Base-by-base conservation (phyloP, 768 basidiomycete species). In the Xerocomus potaroensis region DNA sequence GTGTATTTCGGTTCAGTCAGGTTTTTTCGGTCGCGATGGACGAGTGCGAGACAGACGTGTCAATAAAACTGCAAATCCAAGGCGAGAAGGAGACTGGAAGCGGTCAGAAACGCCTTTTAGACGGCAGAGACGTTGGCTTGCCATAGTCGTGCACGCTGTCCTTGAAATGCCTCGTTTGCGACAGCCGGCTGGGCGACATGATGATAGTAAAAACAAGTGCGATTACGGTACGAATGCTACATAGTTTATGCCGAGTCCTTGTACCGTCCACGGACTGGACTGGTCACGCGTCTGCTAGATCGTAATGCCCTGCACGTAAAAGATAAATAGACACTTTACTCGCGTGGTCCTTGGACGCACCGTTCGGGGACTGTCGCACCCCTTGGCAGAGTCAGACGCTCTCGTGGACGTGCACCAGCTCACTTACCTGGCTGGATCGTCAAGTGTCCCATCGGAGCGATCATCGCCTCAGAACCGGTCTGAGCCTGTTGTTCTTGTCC, bases 41-140 rank as follows among this genome's bases (percentile, higher is more conserved):
- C 12, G 31, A 12, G 15, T 9, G 5, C 5, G 37, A 11, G 1
- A 58, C 45, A 50, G 68, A 87, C 86, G 84, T 86, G 57, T 89
- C 85, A 40, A 89, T 83, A 36, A 87, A 69, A 0, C 59, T 55
- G 59, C 75, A 74, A 5, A 75, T 63, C 51, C 67, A 65, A 0
- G 64, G 59, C 30, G 62, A 62, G 45, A 73, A 70, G 8, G 43
- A 55, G 40, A 61, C 53, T 58, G 26, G 6, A 27, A 10, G 26
- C 6, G 26, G 26, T 27, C 26, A 27, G 26, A 5, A 10, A 6
- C 26, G 26, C 26, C 10, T n/a, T n/a, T n/a, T n/a, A n/a, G n/a
- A n/a, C n/a, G n/a, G n/a, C n/a, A n/a, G n/a, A 22, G 12, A 11
- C 18, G 14, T 6, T 15, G 9, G 54, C 70, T 42, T 41, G 71